phyloP scores from a whole-genome alignment of 495 filamentous ascomycete species.

The Daldinia bambusicola region DNA sequence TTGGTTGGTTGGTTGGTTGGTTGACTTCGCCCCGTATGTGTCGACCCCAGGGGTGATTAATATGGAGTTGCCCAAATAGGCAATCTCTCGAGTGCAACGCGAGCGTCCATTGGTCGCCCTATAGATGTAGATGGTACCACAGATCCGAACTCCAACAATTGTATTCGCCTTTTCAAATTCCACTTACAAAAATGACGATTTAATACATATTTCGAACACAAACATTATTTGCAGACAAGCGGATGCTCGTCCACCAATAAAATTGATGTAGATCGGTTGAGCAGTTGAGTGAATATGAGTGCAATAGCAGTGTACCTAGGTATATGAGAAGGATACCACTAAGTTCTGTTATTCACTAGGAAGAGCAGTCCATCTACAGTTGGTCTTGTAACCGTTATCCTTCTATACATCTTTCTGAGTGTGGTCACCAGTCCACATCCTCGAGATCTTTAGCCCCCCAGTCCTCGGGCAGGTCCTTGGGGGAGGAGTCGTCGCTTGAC shows the following conservation, averaged over 20 bases:
- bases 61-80: constrained; percentile 10
- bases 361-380: not conserved
- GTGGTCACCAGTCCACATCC: not conserved
- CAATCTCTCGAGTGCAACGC: constrained; percentile 7
- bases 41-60: not conserved
- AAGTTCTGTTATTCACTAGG: not conserved
- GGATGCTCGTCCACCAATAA: too few species aligned
- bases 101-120: constrained; percentile 11
- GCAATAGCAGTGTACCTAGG: not conserved
- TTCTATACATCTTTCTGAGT: not conserved
- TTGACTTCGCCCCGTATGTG: too few species aligned
- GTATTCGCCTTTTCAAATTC: too few species aligned
- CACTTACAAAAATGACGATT: too few species aligned
- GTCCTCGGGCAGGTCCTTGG: not conserved
- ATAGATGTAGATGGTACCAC: not conserved
- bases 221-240: too few species aligned
- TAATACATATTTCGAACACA: too few species aligned
- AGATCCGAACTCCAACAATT: not conserved
- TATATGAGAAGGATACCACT: not conserved
- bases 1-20: too few species aligned
- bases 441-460: not conserved
- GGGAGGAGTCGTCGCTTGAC: not conserved
- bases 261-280: too few species aligned
- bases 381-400: not conserved
- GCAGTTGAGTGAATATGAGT: not conserved